A percentile compares a stretch with the other conserved stretches of the same genome.
Conservation (phyloP, 345 rosid species). For the Cardamine occulta region DNA sequence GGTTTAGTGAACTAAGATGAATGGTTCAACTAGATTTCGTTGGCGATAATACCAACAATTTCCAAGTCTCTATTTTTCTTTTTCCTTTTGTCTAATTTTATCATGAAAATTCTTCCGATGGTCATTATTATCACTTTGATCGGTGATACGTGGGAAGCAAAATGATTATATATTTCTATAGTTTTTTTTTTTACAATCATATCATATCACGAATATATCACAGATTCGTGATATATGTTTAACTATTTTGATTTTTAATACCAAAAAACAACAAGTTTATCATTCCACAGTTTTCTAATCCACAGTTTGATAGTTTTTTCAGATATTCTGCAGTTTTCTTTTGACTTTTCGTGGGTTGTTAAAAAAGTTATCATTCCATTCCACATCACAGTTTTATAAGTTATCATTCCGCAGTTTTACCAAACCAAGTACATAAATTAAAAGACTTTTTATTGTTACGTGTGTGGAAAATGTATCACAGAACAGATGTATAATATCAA, state of each 20-base stretch:
- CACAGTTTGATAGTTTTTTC: neutral
- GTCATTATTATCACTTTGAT: neutral
- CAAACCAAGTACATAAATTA: neutral
- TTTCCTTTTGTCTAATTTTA: neutral
- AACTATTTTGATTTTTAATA: neutral
- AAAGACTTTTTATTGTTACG: neutral
- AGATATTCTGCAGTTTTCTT: constrained; percentile 4
- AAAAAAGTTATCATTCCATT: neutral
- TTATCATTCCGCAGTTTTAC: neutral
- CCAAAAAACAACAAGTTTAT: neutral
- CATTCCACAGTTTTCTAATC: neutral
- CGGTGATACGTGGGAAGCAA: neutral
- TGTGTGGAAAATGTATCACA: constrained; percentile 12
- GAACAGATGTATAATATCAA: constrained; percentile 2
- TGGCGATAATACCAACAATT: constrained; percentile 18
- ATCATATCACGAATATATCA: neutral
- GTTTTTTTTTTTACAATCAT: neutral
- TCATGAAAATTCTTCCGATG: neutral
- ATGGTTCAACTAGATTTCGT: constrained; percentile 10
- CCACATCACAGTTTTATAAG: neutral
- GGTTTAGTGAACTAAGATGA: constrained; percentile 21
- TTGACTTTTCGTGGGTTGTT: neutral
- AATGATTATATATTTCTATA: neutral
- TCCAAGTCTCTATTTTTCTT: neutral
- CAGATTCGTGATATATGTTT: no score